Conservation (phyloP, 352 stramenopile species). For the Hyaloperonospora brassicae region DNA sequence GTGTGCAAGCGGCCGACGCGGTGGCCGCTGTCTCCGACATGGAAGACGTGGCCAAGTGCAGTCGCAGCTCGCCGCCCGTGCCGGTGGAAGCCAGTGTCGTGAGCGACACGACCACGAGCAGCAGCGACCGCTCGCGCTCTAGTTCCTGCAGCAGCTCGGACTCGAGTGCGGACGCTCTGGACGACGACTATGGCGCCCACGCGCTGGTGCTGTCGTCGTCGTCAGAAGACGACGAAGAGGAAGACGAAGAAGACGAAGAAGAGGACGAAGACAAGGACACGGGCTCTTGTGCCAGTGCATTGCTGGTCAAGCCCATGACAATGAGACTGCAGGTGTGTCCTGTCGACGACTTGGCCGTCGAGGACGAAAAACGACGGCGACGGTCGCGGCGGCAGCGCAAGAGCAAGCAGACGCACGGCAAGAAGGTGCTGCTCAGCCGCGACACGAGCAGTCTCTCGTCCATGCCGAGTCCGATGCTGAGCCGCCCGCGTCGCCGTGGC, state of each 20-base stretch:
- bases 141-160: conserved; percentile 30
- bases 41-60: conserved; percentile 8
- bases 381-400: conserved; percentile 31
- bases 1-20: conserved; percentile 19
- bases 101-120: conserved; percentile 38
- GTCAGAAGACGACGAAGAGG: conserved; percentile 33
- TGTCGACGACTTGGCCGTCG: conserved; percentile 61
- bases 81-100: conserved; percentile 23
- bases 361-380: conserved; percentile 71
- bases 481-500: conserved; percentile 19
- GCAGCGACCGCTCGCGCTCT: conserved; percentile 23
- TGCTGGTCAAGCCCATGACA: conserved; percentile 67
- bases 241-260: conserved; percentile 12
- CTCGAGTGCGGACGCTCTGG: conserved; percentile 24
- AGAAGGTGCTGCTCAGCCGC: conserved; percentile 36
- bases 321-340: conserved; percentile 61
- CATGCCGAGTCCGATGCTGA: conserved; percentile 29
- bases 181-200: conserved; percentile 35
- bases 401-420: conserved; percentile 21
- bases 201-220: conserved; percentile 15
- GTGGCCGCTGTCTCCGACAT: conserved; percentile 16
- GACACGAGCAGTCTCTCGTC: conserved; percentile 60
- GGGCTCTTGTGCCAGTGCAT: conserved; percentile 8
- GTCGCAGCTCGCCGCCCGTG: conserved; percentile 4
- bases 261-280: conserved; percentile 18